Evolutionary conservation across 225 moss, liverwort and hornwort genomes (phyloP), one percentile per base, ranked within the genome.

Genomic region (Bryum argenteum): DNA sequence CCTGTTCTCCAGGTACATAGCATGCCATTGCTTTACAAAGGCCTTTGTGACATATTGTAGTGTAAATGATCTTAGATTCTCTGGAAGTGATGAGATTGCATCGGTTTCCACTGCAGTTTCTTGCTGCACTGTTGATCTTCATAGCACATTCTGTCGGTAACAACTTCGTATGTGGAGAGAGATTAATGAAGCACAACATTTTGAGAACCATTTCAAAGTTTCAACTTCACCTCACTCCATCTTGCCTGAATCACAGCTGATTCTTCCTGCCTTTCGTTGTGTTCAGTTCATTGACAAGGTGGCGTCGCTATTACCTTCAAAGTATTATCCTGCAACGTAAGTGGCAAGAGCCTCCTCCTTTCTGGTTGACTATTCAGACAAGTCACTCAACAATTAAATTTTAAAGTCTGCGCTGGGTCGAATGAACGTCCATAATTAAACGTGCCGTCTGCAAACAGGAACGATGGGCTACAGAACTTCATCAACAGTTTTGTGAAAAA

Each of bases 201-300:
- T 42, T 16, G 51, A 42, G 33, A 26, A 39, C 57, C 50, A 1
- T 22, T 14, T 8, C 53, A 63, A 40, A 19, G 15, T 33, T 74
- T n/a, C n/a, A n/a, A n/a, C n/a, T 63, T 63, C 63, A 9, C 57
- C 15, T 48, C 15, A 58, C 51, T 22, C 51, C 48, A 24, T 38
- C 53, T 16, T 41, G 22, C 59, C 38, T 14, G 12, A 19, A 38
- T 42, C 24, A 61, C 18, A 22, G 37, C 53, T 78, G 54, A 67
- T 67, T 55, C 38, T 67, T 54, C 62, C 38, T 73, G 39, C 54
- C 55, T 39, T 21, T 72, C 65, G 12, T 75, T 51, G 60, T 48
- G 67, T 82, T 52, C 86, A 95, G 92, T 95, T 92, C 65, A 88
- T 92, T 58, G 95, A 95, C 75, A 95, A 89, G 82, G 86, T 95